Percentiles rank a stretch among this genome's conserved stretches.
These are phyloP conservation scores for Lipomyces starkeyi DNA, from an alignment of 805 yeast genomes.

Conservation along the genomic window DNA sequence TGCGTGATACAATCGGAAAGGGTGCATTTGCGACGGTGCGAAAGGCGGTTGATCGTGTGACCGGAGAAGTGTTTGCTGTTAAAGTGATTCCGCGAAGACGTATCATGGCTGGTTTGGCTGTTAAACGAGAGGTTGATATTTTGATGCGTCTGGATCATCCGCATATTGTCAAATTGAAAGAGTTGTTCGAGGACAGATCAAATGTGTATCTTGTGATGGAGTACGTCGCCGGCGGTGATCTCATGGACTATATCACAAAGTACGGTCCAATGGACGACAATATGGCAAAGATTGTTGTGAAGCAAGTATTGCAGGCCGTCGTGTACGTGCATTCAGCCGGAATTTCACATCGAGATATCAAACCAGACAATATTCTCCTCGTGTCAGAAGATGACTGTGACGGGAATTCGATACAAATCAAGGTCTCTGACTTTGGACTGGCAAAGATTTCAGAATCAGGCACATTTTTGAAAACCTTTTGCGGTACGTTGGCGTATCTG, in stretches of 20 bases:
- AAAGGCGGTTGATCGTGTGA: conserved; percentile 81
- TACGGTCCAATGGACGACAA: conserved; percentile 87
- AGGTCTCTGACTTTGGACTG: conserved; percentile 94
- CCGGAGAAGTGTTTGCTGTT: conserved; percentile 88
- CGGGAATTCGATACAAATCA: conserved; percentile 62
- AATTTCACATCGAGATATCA: conserved; percentile 93
- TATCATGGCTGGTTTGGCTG: conserved; percentile 77
- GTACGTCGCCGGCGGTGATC: conserved; percentile 93
- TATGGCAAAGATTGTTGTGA: conserved; percentile 83
- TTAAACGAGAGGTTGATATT: conserved; percentile 83
- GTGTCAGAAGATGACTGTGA: conserved; percentile 79
- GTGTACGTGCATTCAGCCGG: conserved; percentile 87
- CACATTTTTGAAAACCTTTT: conserved; percentile 90
- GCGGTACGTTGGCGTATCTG: conserved; percentile 95
- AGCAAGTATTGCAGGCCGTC: conserved; percentile 83
- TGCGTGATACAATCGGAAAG: conserved; percentile 87
- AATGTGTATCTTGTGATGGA: conserved; percentile 92
- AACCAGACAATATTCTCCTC: conserved; percentile 93
- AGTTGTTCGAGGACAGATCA: conserved; percentile 82
- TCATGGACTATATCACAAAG: conserved; percentile 95
- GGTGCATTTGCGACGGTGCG: conserved; percentile 99
- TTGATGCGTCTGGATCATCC: conserved; percentile 70
- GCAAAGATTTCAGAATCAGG: conserved; percentile 88
- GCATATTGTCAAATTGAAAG: conserved; percentile 80
- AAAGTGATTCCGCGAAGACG: conserved; percentile 86